These are phyloP conservation scores for Boletus rex-veris DNA, from an alignment of 768 basidiomycete species.

Conservation along the genomic window DNA sequence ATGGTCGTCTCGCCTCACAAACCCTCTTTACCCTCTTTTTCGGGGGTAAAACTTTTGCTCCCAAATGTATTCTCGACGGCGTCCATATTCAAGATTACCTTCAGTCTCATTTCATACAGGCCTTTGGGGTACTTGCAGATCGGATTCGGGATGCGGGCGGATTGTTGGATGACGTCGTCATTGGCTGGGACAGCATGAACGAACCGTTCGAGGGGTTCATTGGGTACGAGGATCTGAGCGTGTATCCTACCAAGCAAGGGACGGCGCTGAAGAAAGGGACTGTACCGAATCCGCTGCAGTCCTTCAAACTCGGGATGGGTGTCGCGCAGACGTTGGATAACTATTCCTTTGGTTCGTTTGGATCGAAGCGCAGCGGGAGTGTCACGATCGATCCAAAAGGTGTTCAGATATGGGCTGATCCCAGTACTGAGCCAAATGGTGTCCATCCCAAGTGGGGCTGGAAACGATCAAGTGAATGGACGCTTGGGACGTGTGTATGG, in stretches of 20 bases:
- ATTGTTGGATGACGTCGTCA: constrained; percentile 79
- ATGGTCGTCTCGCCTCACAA: constrained; percentile 81
- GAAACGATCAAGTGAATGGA: constrained; percentile 71
- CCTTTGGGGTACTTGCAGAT: constrained; percentile 74
- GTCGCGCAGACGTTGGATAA: constrained; percentile 74
- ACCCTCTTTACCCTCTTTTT: constrained; percentile 96
- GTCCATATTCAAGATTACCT: constrained; percentile 89
- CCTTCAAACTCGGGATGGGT: constrained; percentile 86
- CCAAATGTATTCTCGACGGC: constrained; percentile 87
- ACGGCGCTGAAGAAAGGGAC: constrained; percentile 83
- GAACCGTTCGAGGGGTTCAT: constrained; percentile 84
- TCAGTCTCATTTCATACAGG: constrained; percentile 70
- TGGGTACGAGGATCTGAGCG: constrained; percentile 63
- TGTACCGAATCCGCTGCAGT: constrained; percentile 80
- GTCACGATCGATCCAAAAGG: constrained; percentile 88
- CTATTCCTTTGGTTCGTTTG: constrained; percentile 76
- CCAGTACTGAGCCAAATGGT: constrained; percentile 47
- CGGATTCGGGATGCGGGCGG: constrained; percentile 70
- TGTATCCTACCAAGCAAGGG: constrained; percentile 63
- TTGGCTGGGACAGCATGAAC: constrained; percentile 97
- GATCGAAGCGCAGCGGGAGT: constrained; percentile 67
- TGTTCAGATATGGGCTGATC: constrained; percentile 69
- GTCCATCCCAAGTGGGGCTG: constrained; percentile 77
- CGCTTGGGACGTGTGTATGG: constrained; percentile 80
- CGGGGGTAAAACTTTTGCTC: constrained; percentile 85